These are phyloP conservation scores for Hamigera avellanea DNA, from an alignment of 495 filamentous ascomycete species.

Conservation along the genomic window DNA sequence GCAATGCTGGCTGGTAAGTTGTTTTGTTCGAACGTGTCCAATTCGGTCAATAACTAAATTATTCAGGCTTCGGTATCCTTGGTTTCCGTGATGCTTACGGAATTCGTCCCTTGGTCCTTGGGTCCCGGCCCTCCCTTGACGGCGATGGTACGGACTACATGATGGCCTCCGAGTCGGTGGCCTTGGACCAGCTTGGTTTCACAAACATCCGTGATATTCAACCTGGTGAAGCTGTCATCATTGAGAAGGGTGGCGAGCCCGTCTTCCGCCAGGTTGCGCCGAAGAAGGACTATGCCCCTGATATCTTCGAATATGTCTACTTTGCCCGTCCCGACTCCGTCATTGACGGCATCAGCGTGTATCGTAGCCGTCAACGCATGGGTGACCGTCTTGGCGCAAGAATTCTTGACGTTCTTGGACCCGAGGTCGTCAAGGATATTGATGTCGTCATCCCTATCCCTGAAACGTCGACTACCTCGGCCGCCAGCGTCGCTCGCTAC, in stretches of 20 bases:
- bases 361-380: conserved; percentile 85
- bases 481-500: conserved; percentile 63
- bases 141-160: conserved; percentile 78
- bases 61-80: conserved; percentile 65
- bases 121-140: conserved; percentile 56
- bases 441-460: conserved; percentile 88
- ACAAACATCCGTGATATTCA: conserved; percentile 68
- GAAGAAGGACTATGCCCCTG: conserved; percentile 67
- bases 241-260: conserved; percentile 70
- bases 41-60: conserved; percentile 8
- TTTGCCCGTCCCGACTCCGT: conserved; percentile 76
- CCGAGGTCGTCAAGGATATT: conserved; percentile 68
- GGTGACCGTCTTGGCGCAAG: conserved; percentile 75
- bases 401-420: conserved; percentile 59
- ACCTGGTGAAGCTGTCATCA: conserved; percentile 89
- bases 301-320: conserved; percentile 84
- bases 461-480: conserved; percentile 77
- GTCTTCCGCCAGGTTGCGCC: conserved; percentile 63
- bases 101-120: conserved; percentile 81
- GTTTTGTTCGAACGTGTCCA: not conserved
- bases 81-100: conserved; percentile 85
- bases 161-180: conserved; percentile 95
- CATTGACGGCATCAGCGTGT: conserved; percentile 88
- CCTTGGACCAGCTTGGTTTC: conserved; percentile 81
- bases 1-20: conserved; percentile 77